Conservation (phyloP, 495 filamentous ascomycete species). For the Penicillium canescens region DNA sequence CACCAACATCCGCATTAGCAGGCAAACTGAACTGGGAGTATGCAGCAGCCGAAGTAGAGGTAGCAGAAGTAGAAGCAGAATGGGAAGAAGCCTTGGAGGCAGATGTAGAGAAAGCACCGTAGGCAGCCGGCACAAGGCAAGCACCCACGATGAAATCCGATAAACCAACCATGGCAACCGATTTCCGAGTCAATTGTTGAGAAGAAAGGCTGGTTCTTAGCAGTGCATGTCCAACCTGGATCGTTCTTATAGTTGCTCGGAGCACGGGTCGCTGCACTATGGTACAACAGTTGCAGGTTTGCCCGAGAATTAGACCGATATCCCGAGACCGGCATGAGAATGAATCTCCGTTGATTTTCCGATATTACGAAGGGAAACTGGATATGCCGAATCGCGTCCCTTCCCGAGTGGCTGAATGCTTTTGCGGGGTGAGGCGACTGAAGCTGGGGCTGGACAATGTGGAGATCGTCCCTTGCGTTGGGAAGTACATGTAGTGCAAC, state of each 20-base stretch:
- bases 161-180: constrained; percentile 30
- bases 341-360: constrained; percentile 25
- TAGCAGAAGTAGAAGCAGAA: constrained; percentile 1
- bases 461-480: constrained; percentile 5
- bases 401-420: constrained; percentile 10
- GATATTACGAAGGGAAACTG: background rate
- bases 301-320: constrained; percentile 3
- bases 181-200: constrained; percentile 1
- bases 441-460: constrained; percentile 1
- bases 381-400: background rate
- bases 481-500: background rate
- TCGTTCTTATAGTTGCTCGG: constrained; percentile 16
- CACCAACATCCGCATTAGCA: constrained; percentile 55
- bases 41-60: background rate
- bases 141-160: constrained; percentile 23
- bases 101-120: constrained; percentile 23
- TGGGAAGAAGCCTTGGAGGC: constrained; percentile 10
- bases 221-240: background rate
- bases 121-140: constrained; percentile 31
- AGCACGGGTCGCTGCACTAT: constrained; percentile 2
- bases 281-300: background rate
- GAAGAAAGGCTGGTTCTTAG: background rate
- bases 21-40: constrained; percentile 57
- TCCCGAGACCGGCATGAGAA: constrained; percentile 10
- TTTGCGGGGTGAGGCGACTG: constrained; percentile 17